These are phyloP conservation scores for Pythium grandisporangium DNA, from an alignment of 352 stramenopile genomes.

Conservation along the genomic window DNA sequence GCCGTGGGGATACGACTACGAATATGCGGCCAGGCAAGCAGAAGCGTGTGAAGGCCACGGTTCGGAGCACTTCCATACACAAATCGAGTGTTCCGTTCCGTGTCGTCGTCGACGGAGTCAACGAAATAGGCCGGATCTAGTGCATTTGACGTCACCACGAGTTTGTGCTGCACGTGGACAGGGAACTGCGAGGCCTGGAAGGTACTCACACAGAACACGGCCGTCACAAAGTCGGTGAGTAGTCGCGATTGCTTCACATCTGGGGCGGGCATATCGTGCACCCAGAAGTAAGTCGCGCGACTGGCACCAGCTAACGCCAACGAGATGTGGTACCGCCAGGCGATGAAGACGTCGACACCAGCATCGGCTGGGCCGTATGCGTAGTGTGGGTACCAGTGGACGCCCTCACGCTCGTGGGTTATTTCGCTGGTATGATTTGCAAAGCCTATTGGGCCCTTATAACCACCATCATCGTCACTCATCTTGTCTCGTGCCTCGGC, in stretches of 20 bases:
- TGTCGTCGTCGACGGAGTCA: slow-evolving; percentile 9
- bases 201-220: slow-evolving; percentile 73
- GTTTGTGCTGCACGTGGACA: slow-evolving; percentile 22
- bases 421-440: no score
- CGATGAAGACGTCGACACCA: slow-evolving; percentile 81
- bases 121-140: slow-evolving; percentile 60
- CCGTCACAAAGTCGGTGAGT: slow-evolving; percentile 23
- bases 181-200: slow-evolving; percentile 69
- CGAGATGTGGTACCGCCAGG: slow-evolving; percentile 87
- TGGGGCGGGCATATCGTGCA: slow-evolving; percentile 62
- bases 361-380: slow-evolving; percentile 51
- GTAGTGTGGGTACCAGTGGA: slow-evolving; percentile 70
- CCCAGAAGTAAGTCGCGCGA: slow-evolving; percentile 55
- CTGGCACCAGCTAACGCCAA: slow-evolving; percentile 34
- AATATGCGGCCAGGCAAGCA: slow-evolving; percentile 71
- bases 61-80: slow-evolving; percentile 84
- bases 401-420: slow-evolving; percentile 13
- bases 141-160: slow-evolving; percentile 63
- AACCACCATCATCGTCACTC: no score
- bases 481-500: no score
- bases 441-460: no score
- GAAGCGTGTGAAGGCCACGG: slow-evolving; percentile 58
- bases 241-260: slow-evolving; percentile 28
- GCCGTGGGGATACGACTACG: slow-evolving; percentile 35
- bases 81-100: slow-evolving; percentile 50